Evolutionary conservation across 192 early-diverging fungal genomes (phyloP).

Genomic region (Coemansia sp.): DNA sequence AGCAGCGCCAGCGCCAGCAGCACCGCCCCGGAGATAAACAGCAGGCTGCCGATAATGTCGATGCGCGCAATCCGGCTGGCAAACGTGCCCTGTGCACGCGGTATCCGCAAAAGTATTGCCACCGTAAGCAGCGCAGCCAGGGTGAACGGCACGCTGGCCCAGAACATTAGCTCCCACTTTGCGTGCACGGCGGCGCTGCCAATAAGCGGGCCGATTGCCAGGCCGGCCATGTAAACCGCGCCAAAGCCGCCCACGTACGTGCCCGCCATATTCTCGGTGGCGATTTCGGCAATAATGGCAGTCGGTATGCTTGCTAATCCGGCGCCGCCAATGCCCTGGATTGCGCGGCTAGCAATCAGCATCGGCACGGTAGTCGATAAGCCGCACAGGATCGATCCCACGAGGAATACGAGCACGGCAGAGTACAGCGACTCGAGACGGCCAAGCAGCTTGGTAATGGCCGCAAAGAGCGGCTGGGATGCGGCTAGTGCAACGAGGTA

Average conservation of each 20-base stretch:
- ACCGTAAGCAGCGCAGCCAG: conserved; percentile 53
- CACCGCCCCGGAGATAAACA: conserved; percentile 40
- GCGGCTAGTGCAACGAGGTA: conserved; percentile 70
- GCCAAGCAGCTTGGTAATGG: conserved; percentile 69
- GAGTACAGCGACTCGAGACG: conserved; percentile 28
- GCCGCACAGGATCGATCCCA: conserved; percentile 44
- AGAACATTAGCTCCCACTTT: conserved; percentile 70
- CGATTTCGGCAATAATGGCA: conserved; percentile 73
- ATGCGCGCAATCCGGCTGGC: conserved; percentile 48
- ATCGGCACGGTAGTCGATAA: conserved; percentile 35
- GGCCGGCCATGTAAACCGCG: conserved; percentile 53
- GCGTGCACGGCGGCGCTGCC: conserved; percentile 65
- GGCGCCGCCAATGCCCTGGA: conserved; percentile 72
- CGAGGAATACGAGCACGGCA: conserved; percentile 39
- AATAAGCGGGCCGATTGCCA: conserved; percentile 65
- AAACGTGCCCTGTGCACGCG: conserved; percentile 34
- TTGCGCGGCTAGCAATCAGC: conserved; percentile 64
- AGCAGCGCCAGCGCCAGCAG: conserved; percentile 52
- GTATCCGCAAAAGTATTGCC: conserved; percentile 61
- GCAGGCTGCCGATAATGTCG: conserved; percentile 51
- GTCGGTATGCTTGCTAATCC: conserved; percentile 60
- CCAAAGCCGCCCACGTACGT: conserved; percentile 64
- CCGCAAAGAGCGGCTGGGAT: conserved; percentile 75
- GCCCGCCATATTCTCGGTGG: conserved; percentile 64
- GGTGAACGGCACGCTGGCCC: conserved; percentile 73